A percentile compares a stretch with the other conserved stretches of the same genome.
Conservation (phyloP, 306 rosid genomes). For the Sphenostylis stenocarpa region DNA sequence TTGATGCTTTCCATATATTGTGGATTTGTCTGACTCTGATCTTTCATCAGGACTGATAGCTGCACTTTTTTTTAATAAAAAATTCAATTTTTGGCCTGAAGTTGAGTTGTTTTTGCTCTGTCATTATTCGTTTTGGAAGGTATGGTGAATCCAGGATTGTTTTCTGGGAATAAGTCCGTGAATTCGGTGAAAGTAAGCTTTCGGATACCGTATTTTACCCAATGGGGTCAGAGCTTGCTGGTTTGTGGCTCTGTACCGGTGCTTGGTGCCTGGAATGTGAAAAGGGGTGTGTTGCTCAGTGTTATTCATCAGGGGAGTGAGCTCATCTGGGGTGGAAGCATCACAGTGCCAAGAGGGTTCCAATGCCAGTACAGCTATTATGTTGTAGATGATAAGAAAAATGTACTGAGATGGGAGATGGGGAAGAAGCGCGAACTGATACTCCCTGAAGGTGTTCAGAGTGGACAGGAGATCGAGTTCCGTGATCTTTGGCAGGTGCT, state of each 20-base stretch:
- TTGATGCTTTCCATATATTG: slow-evolving; percentile 7
- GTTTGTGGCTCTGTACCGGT: slow-evolving; percentile 81
- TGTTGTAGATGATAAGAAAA: slow-evolving; percentile 78
- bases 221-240: slow-evolving; percentile 88
- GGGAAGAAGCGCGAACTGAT: slow-evolving; percentile 68
- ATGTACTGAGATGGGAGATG: slow-evolving; percentile 71
- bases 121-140: slow-evolving; percentile 42
- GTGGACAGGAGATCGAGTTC: slow-evolving; percentile 70
- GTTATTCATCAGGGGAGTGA: slow-evolving; percentile 72
- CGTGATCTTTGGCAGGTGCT: slow-evolving; percentile 96
- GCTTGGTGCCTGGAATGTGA: slow-evolving; percentile 91
- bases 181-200: slow-evolving; percentile 75
- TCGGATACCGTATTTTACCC: slow-evolving; percentile 75
- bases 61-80: not conserved
- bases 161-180: slow-evolving; percentile 49
- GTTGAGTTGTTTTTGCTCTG: slow-evolving; percentile 28
- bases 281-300: slow-evolving; percentile 70
- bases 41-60: slow-evolving; percentile 20
- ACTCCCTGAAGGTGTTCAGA: slow-evolving; percentile 60
- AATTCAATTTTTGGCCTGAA: not conserved
- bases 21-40: slow-evolving; percentile 20
- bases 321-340: slow-evolving; percentile 79
- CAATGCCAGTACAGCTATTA: slow-evolving; percentile 70
- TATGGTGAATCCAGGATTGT: slow-evolving; percentile 66
- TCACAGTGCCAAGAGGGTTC: slow-evolving; percentile 66